phyloP scores from a whole-genome alignment of 441 rosid species.

The Raphanus hybrid region DNA sequence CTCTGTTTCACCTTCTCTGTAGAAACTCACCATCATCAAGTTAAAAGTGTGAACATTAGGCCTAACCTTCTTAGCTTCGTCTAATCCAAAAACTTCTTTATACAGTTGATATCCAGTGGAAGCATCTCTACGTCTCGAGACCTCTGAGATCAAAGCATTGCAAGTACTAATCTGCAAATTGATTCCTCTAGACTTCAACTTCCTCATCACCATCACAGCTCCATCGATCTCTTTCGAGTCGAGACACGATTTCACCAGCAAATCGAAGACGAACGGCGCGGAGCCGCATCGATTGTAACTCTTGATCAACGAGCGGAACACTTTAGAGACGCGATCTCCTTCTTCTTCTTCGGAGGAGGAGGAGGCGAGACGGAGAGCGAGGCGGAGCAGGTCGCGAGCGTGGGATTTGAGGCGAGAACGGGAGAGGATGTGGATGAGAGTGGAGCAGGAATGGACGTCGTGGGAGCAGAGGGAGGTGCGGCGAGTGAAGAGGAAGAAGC shows the following conservation, averaged over 20 bases:
- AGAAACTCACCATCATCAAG: constrained; percentile 67
- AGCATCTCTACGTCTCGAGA: constrained; percentile 53
- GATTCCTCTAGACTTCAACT: constrained; percentile 63
- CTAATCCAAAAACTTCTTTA: constrained; percentile 53
- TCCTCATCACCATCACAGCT: constrained; percentile 57
- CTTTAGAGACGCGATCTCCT: constrained; percentile 38
- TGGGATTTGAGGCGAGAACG: constrained; percentile 66
- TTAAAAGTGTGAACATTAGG: constrained; percentile 70
- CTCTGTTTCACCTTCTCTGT: constrained; percentile 37
- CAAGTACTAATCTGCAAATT: constrained; percentile 59
- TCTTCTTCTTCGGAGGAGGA: constrained; percentile 1
- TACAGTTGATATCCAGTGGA: constrained; percentile 55
- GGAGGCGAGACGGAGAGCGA: constrained; percentile 46
- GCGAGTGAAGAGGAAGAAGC: constrained; percentile 71
- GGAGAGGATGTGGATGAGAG: constrained; percentile 61
- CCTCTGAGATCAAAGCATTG: constrained; percentile 56
- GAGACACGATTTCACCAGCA: constrained; percentile 67
- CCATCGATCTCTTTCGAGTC: constrained; percentile 63
- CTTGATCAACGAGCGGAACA: constrained; percentile 56
- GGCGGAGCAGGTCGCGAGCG: constrained; percentile 32
- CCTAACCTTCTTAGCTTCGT: constrained; percentile 40
- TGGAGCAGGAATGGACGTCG: constrained; percentile 49
- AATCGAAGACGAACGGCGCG: constrained; percentile 83
- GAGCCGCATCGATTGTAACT: constrained; percentile 77
- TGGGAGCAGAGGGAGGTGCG: constrained; percentile 61